Evolutionary conservation across 1,139 yeast genomes (phyloP), one percentile per base, ranked within the genome.

Genomic region (Lodderomyces metapsilosis): DNA sequence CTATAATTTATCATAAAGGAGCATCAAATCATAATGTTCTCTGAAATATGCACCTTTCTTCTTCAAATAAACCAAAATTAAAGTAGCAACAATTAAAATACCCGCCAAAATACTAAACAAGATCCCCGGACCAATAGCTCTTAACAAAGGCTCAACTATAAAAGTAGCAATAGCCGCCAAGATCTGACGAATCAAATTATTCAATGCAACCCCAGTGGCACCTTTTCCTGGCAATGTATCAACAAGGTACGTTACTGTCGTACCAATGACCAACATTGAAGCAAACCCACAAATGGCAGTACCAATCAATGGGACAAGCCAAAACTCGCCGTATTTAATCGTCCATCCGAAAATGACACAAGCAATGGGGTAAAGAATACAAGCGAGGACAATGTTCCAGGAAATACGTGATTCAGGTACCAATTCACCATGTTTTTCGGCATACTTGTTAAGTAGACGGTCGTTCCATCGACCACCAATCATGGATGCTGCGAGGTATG

Each of bases 211-310:
- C 1, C 95, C 96, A 0, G 95, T 85, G 4, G 95, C 91, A 31
- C 96, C 95, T 52, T 84, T 75, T 0, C 95, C 95, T 0, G 96
- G 96, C 39, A 88, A 69, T 0, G 89, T 80, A 58, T 88, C 96
- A 2, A 88, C 91, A 44, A 88, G 65, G 57, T 87, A 88, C 0
- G 96, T 87, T 4, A 84, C 79, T 0, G 89, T 83, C 7, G 88
- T 80, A 1, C 95, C 94, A 49, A 87, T 86, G 6, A 86, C 80
- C 62, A 88, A 77, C 95, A 88, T 86, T 18, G 88, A 80, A 0
- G 92, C 86, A 56, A 84, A 79, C 0, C 96, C 96, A 59, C 84
- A 86, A 5, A 86, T 48, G 1, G 91, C 87, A 3, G 94, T 82
- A 0, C 96, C 96, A 8, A 88, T 68, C 49, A 83, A 74, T 6